Conservation (phyloP, 2,329 filamentous ascomycete genomes). For the Onygena corvina region DNA sequence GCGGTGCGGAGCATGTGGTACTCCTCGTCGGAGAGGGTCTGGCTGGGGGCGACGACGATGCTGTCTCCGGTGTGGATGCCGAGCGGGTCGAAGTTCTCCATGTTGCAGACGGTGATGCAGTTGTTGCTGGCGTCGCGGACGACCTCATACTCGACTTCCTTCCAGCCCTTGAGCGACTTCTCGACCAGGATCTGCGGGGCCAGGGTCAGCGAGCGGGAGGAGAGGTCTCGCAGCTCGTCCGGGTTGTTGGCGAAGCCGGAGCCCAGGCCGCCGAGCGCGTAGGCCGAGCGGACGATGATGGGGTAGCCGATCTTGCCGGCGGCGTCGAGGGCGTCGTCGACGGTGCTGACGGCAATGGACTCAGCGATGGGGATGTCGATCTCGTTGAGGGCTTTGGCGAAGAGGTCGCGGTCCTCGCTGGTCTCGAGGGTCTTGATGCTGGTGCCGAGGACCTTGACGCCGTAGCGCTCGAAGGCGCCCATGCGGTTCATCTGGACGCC, state of each 20-base stretch:
- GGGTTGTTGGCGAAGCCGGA: constrained; percentile 91
- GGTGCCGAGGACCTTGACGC: constrained; percentile 89
- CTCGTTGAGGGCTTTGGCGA: constrained; percentile 88
- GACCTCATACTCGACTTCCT: constrained; percentile 97
- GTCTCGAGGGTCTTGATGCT: constrained; percentile 89
- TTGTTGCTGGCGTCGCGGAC: constrained; percentile 96
- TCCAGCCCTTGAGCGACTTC: constrained; percentile 98
- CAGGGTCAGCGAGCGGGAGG: constrained; percentile 80
- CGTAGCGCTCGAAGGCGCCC: constrained; percentile 89
- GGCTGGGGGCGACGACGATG: constrained; percentile 92
- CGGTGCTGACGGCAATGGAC: constrained; percentile 79
- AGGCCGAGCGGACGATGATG: constrained; percentile 94
- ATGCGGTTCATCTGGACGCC: constrained; percentile 95
- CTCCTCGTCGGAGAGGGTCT: constrained; percentile 95
- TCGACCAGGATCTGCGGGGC: constrained; percentile 95
- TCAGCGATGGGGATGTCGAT: constrained; percentile 96
- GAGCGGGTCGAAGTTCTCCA: constrained; percentile 97
- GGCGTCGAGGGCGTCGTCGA: constrained; percentile 84
- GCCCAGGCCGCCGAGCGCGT: constrained; percentile 87
- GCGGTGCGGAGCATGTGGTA: constrained; percentile 98
- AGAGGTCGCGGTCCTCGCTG: constrained; percentile 90
- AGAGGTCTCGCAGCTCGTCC: constrained; percentile 87
- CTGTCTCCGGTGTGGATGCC: constrained; percentile 98
- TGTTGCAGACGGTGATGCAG: constrained; percentile 98
- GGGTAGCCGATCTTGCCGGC: constrained; percentile 84